Evolutionary conservation across 805 yeast genomes (phyloP).

Genomic region (Hyphopichia homilentoma): DNA sequence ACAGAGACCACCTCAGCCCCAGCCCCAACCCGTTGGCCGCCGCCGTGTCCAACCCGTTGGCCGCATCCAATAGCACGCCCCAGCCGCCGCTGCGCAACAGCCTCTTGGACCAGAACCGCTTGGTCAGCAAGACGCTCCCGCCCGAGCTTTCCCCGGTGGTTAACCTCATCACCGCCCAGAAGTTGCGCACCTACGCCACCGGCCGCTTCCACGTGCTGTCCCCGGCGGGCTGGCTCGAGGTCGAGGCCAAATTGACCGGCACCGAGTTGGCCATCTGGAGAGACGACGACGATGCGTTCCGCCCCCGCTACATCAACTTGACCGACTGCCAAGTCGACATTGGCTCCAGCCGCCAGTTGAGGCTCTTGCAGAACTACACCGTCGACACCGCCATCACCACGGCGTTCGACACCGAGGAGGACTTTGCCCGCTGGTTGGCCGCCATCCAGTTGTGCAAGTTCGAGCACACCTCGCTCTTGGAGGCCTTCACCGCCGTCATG

Average conservation of each 20-base stretch:
- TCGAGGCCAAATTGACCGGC: slow-evolving; percentile 45
- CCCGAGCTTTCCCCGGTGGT: slow-evolving; percentile 70
- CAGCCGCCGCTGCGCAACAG: neutral
- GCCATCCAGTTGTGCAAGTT: slow-evolving; percentile 52
- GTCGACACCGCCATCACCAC: slow-evolving; percentile 21
- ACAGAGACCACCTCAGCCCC: slow-evolving; percentile 7
- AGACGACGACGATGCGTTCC: slow-evolving; percentile 35
- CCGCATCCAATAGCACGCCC: neutral
- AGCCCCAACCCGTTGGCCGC: slow-evolving; percentile 3
- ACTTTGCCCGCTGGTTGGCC: slow-evolving; percentile 38
- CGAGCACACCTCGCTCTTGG: slow-evolving; percentile 55
- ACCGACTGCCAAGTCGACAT: slow-evolving; percentile 35
- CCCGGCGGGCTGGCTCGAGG: slow-evolving; percentile 33
- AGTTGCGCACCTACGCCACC: slow-evolving; percentile 57
- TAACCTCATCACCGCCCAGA: slow-evolving; percentile 67
- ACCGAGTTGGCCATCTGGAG: slow-evolving; percentile 51
- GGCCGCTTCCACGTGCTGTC: slow-evolving; percentile 45
- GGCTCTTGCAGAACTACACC: slow-evolving; percentile 25
- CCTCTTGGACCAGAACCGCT: slow-evolving; percentile 13
- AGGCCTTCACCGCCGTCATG: slow-evolving; percentile 63
- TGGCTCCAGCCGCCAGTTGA: slow-evolving; percentile 9
- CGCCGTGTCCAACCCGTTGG: neutral
- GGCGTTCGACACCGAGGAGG: slow-evolving; percentile 17
- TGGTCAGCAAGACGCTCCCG: slow-evolving; percentile 36
- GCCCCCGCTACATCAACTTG: slow-evolving; percentile 51